Percentiles rank a stretch among this genome's conserved stretches.
phyloP scores from a whole-genome alignment of 805 yeast species.

The Ogataea henricii region DNA sequence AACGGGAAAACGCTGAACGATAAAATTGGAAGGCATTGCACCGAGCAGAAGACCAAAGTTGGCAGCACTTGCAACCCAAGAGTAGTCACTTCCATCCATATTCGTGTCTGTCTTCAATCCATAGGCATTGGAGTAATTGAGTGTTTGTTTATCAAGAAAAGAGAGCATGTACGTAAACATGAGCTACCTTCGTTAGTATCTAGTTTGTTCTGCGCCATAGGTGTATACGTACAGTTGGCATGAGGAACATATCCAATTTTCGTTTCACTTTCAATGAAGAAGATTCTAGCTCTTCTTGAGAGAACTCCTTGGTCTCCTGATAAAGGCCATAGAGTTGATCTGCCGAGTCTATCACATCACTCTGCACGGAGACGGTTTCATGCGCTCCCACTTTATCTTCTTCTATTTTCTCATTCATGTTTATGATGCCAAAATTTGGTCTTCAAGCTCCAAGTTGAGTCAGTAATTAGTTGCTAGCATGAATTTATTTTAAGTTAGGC shows the following conservation, averaged over 20 bases:
- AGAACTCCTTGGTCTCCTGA: constrained; percentile 5
- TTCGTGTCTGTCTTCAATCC: constrained; percentile 35
- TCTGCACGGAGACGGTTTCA: not conserved
- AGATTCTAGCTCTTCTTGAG: constrained; percentile 6
- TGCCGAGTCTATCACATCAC: not conserved
- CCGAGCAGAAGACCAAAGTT: constrained; percentile 47
- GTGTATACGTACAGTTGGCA: constrained; percentile 37
- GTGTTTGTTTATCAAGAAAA: constrained; percentile 57
- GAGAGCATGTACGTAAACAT: constrained; percentile 46
- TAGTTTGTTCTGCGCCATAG: no score
- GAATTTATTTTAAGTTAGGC: no score
- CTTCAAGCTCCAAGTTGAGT: no score
- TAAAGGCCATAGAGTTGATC: constrained; percentile 9
- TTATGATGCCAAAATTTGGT: no score
- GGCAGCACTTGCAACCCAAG: constrained; percentile 43
- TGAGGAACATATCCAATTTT: constrained; percentile 49
- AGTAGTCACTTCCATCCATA: constrained; percentile 40
- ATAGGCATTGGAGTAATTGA: constrained; percentile 51
- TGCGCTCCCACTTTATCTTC: not conserved
- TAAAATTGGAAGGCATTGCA: constrained; percentile 44
- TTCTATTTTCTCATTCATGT: constrained; percentile 35
- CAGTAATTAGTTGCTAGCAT: no score
- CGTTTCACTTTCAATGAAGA: constrained; percentile 6
- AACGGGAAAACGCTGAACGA: constrained; percentile 52
- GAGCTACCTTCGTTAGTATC: constrained; percentile 26